Percentiles rank a stretch among this genome's conserved stretches.
These are phyloP conservation scores for Plasmodium knowlesi DNA, from an alignment of 169 alveolate genomes.

Conservation along the genomic window DNA sequence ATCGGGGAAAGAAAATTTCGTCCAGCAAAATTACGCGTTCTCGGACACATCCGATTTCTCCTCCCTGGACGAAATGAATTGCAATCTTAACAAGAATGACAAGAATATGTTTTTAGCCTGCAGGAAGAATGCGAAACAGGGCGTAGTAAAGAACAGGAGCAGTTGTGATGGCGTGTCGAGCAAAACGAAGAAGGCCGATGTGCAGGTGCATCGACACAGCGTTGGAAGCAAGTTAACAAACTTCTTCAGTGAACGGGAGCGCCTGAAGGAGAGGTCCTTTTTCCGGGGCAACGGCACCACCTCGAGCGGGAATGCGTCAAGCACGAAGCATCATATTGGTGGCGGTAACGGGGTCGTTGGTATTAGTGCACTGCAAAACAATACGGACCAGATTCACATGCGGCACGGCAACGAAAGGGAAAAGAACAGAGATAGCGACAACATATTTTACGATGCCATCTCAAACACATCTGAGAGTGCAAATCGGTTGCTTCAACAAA, in stretches of 20 bases:
- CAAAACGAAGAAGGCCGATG: slow-evolving; percentile 28
- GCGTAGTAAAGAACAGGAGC: slow-evolving; percentile 19
- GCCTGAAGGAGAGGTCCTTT: slow-evolving; percentile 11
- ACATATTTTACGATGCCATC: slow-evolving; percentile 68
- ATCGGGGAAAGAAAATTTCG: background rate
- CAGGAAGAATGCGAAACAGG: slow-evolving; percentile 10
- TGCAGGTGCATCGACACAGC: slow-evolving; percentile 40
- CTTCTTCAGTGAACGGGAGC: slow-evolving; percentile 8
- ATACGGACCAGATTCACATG: background rate
- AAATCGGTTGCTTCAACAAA: background rate
- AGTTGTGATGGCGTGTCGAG: slow-evolving; percentile 42
- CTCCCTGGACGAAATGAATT: slow-evolving; percentile 65
- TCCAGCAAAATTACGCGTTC: slow-evolving; percentile 24
- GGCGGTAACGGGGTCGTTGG: background rate
- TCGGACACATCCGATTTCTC: slow-evolving; percentile 73
- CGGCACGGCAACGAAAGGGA: slow-evolving; percentile 14
- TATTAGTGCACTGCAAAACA: background rate
- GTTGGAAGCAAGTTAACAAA: slow-evolving; percentile 34
- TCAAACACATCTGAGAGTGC: slow-evolving; percentile 1
- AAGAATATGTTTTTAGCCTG: background rate
- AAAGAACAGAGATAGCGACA: slow-evolving; percentile 4
- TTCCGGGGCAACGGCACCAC: background rate
- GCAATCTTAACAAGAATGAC: slow-evolving; percentile 26
- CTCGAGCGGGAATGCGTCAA: background rate
- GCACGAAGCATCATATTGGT: background rate